Evolutionary conservation across 306 rosid genomes (phyloP).

Genomic region (Casuarina equisetifolia): DNA sequence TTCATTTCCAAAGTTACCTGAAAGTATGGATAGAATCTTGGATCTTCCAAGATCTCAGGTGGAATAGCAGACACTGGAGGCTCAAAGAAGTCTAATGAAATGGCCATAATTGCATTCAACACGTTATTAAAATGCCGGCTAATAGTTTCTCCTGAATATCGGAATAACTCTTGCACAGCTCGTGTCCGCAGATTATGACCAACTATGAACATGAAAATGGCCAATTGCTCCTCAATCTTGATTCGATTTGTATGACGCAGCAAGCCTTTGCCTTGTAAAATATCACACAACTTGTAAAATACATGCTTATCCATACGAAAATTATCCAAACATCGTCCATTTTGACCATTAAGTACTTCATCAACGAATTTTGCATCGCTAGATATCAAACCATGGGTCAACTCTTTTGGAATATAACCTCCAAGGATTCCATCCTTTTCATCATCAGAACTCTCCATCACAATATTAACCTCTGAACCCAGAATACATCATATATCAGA

Average conservation of each 20-base stretch:
- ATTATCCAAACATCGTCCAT: slow-evolving; percentile 66
- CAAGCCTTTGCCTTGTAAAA: slow-evolving; percentile 80
- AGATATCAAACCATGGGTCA: slow-evolving; percentile 44
- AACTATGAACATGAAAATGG: slow-evolving; percentile 83
- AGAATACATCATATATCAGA: not conserved
- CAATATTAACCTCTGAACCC: slow-evolving; percentile 31
- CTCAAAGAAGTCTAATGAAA: slow-evolving; percentile 70
- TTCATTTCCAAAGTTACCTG: slow-evolving; percentile 46
- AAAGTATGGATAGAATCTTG: slow-evolving; percentile 84
- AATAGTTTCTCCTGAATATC: slow-evolving; percentile 87
- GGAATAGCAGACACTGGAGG: slow-evolving; percentile 62
- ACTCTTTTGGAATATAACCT: slow-evolving; percentile 50
- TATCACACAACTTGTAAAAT: slow-evolving; percentile 81
- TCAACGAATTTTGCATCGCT: slow-evolving; percentile 76
- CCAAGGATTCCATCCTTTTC: slow-evolving; percentile 53
- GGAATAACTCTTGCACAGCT: slow-evolving; percentile 86
- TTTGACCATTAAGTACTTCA: slow-evolving; percentile 72
- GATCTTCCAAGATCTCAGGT: slow-evolving; percentile 53
- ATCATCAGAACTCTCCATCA: slow-evolving; percentile 82
- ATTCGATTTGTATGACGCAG: slow-evolving; percentile 82
- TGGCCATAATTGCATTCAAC: slow-evolving; percentile 75
- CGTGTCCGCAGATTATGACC: slow-evolving; percentile 86
- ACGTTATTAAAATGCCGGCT: slow-evolving; percentile 93
- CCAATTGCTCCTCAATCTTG: slow-evolving; percentile 91
- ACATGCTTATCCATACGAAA: slow-evolving; percentile 85